Base-by-base conservation (phyloP, 768 basidiomycete species). In the Mycena belliarum region DNA sequence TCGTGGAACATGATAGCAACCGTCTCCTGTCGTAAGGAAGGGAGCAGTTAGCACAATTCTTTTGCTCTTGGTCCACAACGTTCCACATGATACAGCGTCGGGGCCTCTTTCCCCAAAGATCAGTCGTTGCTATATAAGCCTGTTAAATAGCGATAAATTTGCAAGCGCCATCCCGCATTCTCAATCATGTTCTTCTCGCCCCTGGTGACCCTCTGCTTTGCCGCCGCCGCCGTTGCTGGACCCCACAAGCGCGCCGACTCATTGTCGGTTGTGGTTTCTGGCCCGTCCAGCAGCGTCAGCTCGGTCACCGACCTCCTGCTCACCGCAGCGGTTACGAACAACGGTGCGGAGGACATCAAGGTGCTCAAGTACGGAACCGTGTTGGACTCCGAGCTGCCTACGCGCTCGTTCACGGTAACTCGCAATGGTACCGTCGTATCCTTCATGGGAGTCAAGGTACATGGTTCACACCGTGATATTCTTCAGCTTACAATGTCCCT, bases 331-430 rank as follows among this genome's bases (percentile, higher is more conserved):
- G 71, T 81, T 16, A 79, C 68, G 28, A 79, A 81, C 67, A 70
- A 63, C 28, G 77, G 77, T 23, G 57, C 72, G 29, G 72, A 76
- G 52, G 65, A 66, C 44, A 68, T 78, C 61, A 79, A 74, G 66
- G 63, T 79, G 48, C 72, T 81, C 68, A 78, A 76, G 63, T 79
- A 76, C 60, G 75, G 70, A n/a, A 79, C 79, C 16, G 73, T 80
- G 52, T 72, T 79, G 52, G 78, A 80, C 65, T 69, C 68, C 38
- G 65, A 72, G 26, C 65, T 75, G n/a, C 76, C 77, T 6, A 78
- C 77, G 32, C 74, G 70, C 63, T 78, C 77, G 2, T 80, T 81
- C 66, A 67, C 63, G 9, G 72, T 80, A 58, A 76, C 70, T 42
- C 76, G 76, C 64, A 73, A 75, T 60, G 76, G 72, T 23, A 49